phyloP scores from a whole-genome alignment of 2,329 filamentous ascomycete species.

The Graphiopsis chlorocephala region DNA sequence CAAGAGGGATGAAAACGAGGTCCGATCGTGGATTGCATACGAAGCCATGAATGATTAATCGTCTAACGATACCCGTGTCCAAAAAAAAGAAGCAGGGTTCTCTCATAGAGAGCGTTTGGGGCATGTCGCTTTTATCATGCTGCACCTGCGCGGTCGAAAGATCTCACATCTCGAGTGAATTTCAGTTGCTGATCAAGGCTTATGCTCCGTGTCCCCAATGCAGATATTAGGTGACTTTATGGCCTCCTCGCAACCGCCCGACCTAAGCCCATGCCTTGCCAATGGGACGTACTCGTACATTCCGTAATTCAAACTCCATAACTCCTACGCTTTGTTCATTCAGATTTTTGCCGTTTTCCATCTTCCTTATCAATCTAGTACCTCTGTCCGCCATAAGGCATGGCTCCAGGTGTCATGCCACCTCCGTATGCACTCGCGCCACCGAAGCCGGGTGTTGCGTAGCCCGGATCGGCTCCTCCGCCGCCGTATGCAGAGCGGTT shows the following conservation, averaged over 20 bases:
- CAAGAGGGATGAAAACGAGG: no score
- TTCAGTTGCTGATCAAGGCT: background rate
- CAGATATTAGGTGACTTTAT: background rate
- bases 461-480: constrained; percentile 47
- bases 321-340: constrained; percentile 3
- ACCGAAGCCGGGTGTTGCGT: constrained; percentile 64
- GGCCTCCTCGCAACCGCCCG: background rate
- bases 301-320: background rate
- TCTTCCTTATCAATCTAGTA: background rate
- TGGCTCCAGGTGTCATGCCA: constrained; percentile 22
- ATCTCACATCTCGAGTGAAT: background rate
- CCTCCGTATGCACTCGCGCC: constrained; percentile 63
- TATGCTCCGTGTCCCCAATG: background rate
- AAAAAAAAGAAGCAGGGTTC: no score
- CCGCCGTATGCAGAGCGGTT: constrained; percentile 60
- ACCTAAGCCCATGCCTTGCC: background rate
- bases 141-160: background rate
- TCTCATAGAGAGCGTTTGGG: background rate
- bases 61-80: no score
- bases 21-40: no score
- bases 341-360: background rate
- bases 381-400: constrained; percentile 24
- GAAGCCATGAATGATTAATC: no score
- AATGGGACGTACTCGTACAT: background rate
- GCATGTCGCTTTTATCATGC: background rate